These are phyloP conservation scores for Chytridium lagenaria DNA, from an alignment of 371 early-diverging fungal species.

Conservation along the genomic window DNA sequence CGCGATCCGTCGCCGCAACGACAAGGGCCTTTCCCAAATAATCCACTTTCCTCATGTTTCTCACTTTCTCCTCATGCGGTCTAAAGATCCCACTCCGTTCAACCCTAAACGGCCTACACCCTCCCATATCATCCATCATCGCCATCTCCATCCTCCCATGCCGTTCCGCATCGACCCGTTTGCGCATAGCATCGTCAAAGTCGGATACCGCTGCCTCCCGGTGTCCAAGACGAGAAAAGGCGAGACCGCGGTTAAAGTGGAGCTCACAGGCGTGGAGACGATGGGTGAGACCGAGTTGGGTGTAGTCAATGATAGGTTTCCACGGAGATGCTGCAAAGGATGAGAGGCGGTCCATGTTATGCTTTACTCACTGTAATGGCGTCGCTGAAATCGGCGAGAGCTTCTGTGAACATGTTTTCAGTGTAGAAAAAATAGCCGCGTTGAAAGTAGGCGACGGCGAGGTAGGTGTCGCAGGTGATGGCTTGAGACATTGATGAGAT, in stretches of 20 bases:
- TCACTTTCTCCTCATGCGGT: constrained; percentile 80
- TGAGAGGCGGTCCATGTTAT: neutral
- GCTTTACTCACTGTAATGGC: constrained; percentile 46
- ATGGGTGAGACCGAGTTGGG: constrained; percentile 85
- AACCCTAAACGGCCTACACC: constrained; percentile 30
- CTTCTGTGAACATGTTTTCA: constrained; percentile 59
- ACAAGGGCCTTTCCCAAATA: constrained; percentile 79
- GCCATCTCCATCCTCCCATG: neutral
- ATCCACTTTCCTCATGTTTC: constrained; percentile 77
- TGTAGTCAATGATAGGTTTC: constrained; percentile 89
- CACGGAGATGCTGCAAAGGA: constrained; percentile 70
- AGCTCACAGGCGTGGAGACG: constrained; percentile 87
- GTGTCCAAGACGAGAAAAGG: constrained; percentile 72
- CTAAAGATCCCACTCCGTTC: constrained; percentile 45
- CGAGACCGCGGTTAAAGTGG: constrained; percentile 83
- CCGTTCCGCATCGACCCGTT: neutral
- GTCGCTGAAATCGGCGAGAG: constrained; percentile 67
- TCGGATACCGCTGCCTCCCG: constrained; percentile 73
- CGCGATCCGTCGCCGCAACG: constrained; percentile 66
- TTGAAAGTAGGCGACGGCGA: constrained; percentile 89
- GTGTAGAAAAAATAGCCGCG: constrained; percentile 80
- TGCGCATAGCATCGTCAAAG: constrained; percentile 62
- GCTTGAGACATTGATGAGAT: constrained; percentile 73
- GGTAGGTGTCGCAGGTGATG: constrained; percentile 75
- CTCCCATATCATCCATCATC: constrained; percentile 18